These are phyloP conservation scores for Leishmania mexicana DNA, from an alignment of 208 protist species.

Conservation along the genomic window DNA sequence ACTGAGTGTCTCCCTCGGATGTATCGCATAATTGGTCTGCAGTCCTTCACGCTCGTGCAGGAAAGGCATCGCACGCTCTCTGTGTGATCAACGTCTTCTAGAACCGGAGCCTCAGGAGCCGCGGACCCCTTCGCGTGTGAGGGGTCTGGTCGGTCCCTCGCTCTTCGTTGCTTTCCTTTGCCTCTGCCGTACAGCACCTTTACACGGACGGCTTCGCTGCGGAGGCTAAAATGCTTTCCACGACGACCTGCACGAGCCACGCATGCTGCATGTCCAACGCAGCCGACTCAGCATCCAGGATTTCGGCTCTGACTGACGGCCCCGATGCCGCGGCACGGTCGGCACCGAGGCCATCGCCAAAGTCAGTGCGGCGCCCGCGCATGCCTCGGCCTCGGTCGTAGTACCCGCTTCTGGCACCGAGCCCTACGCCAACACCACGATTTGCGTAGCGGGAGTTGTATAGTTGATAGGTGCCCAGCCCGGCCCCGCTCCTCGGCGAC, in stretches of 20 bases:
- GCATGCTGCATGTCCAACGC: slow-evolving; percentile 27
- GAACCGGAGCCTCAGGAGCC: neutral
- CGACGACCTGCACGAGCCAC: slow-evolving; percentile 37
- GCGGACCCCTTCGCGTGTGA: neutral
- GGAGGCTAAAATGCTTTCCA: slow-evolving; percentile 26
- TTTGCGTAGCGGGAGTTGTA: slow-evolving; percentile 22
- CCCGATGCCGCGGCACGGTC: neutral
- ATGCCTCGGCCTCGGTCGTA: slow-evolving; percentile 19
- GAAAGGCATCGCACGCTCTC: neutral
- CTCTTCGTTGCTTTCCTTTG: neutral
- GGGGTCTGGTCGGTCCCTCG: neutral
- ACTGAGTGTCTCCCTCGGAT: neutral
- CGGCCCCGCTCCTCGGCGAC: neutral
- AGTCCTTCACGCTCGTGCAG: neutral
- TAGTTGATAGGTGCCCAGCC: slow-evolving; percentile 13
- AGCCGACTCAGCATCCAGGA: slow-evolving; percentile 10
- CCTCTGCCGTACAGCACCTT: neutral
- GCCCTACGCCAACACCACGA: neutral
- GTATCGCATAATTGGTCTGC: neutral
- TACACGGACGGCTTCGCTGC: neutral
- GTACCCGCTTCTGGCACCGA: slow-evolving; percentile 2
- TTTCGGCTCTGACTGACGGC: slow-evolving; percentile 18
- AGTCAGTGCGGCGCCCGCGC: slow-evolving; percentile 5
- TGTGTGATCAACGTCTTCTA: neutral
- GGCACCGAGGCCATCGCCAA: slow-evolving; percentile 2